Evolutionary conservation across 2,329 filamentous ascomycete species (phyloP).

Genomic region (Scedosporium boydii): DNA sequence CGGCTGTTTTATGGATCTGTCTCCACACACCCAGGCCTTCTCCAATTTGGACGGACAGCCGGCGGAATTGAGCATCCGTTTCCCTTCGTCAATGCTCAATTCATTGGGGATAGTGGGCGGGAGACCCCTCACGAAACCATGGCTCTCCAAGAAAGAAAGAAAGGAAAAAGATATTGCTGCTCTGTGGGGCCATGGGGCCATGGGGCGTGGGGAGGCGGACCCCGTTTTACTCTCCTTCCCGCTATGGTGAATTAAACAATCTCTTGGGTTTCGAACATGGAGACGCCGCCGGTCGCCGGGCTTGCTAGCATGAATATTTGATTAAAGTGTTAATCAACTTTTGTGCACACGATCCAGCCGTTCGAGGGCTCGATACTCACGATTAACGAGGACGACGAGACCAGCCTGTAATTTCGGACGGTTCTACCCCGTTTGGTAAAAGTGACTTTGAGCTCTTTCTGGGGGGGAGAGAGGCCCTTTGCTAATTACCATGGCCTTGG

Average conservation of each 20-base stretch:
- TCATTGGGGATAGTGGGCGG: neutral
- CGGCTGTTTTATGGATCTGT: neutral
- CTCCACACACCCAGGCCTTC: neutral
- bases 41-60: neutral
- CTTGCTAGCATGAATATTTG: neutral
- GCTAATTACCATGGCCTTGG: neutral
- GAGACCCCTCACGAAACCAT: neutral
- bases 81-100: neutral
- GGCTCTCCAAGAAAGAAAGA: neutral
- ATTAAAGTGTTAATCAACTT: conserved; percentile 6
- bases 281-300: neutral
- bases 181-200: neutral
- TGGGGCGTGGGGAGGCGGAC: neutral
- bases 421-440: neutral
- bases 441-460: neutral
- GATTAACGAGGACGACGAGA: neutral
- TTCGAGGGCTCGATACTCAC: neutral
- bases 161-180: neutral
- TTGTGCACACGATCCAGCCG: neutral
- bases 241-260: neutral
- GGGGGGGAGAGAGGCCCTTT: neutral
- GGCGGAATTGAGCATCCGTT: neutral
- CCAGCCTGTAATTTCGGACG: neutral
- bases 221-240: neutral
- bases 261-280: neutral